phyloP scores from a whole-genome alignment of 2,329 filamentous ascomycete genomes.

The Dichotomopilus funicola region DNA sequence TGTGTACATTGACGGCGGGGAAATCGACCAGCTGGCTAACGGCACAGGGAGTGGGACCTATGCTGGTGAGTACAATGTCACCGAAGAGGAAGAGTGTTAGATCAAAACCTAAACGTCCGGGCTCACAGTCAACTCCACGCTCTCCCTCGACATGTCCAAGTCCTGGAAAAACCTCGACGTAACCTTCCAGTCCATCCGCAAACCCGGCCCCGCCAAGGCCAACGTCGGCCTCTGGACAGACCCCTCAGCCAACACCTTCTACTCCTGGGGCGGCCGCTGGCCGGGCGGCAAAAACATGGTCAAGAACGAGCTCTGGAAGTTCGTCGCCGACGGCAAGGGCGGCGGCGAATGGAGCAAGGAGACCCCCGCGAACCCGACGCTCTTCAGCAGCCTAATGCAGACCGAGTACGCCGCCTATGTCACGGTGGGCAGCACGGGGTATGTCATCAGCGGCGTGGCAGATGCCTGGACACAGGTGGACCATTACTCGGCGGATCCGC shows the following conservation, averaged over 20 bases:
- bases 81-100: neutral
- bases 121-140: slow-evolving; percentile 16
- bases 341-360: slow-evolving; percentile 10
- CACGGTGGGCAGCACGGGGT: slow-evolving; percentile 10
- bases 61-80: neutral
- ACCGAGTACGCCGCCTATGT: slow-evolving; percentile 10
- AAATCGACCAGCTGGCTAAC: slow-evolving; percentile 11
- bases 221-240: slow-evolving; percentile 12
- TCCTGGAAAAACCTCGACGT: slow-evolving; percentile 16
- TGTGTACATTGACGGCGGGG: slow-evolving; percentile 20
- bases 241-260: slow-evolving; percentile 3
- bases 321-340: slow-evolving; percentile 14
- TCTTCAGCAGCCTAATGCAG: slow-evolving; percentile 5
- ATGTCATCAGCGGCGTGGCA: slow-evolving; percentile 14
- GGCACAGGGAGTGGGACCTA: neutral
- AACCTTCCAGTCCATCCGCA: slow-evolving; percentile 2
- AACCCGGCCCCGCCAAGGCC: slow-evolving; percentile 1
- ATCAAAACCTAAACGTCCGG: neutral
- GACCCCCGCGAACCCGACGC: slow-evolving; percentile 3
- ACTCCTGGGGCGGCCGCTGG: slow-evolving; percentile 15
- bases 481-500: neutral
- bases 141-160: slow-evolving; percentile 20
- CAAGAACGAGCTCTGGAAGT: slow-evolving; percentile 15
- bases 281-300: neutral
- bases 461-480: slow-evolving; percentile 11